Evolutionary conservation across 805 yeast species (phyloP), one percentile per base, ranked within the genome.

Genomic region (Metschnikowia cubensis): DNA sequence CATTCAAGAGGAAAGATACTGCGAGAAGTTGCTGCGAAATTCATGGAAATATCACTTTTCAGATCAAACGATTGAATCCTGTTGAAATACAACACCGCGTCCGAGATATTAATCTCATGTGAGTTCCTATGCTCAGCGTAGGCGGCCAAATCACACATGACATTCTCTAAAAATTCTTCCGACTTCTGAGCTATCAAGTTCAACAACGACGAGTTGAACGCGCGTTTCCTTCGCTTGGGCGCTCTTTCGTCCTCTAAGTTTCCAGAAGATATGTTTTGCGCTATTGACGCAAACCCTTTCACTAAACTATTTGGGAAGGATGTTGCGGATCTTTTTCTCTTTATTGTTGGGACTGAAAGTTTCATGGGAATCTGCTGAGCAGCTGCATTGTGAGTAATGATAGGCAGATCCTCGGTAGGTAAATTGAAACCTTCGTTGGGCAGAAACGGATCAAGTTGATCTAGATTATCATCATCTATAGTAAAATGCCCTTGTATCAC

Each of bases 1-100:
- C 55, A 47, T 47, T 73, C 77, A 17, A 71, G 59, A 0, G 77
- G 77, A 32, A 73, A 57, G 31, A 65, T 62, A 8, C 56, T 57
- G 21, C 63, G 66, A 0, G 77, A 76, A n/a, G 73, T 52, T 17
- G 48, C 51, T 1, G 72, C 61, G 18, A 68, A 64, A 15, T 51
- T 60, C 25, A 63, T 61, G 3, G 59, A 50, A 17, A 58, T 62
- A 7, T 45, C 51, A 5, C 50, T 14, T 56, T 56, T 6, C 42
- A 37, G 32, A 15, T 53, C 38, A 34, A 50, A 57, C 37, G 68
- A 61, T 20, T 62, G 64, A 18, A 70, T 57, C 33, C 75, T 53
- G 39, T 68, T 65, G 43, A 72, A 50, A 39, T 59, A 67, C 32
- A 73, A 57, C n/a, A 72, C 48, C 1, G 69, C 70, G 54, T 73